Conservation (phyloP, 495 filamentous ascomycete genomes). For the Aspergillus ellipticus region DNA sequence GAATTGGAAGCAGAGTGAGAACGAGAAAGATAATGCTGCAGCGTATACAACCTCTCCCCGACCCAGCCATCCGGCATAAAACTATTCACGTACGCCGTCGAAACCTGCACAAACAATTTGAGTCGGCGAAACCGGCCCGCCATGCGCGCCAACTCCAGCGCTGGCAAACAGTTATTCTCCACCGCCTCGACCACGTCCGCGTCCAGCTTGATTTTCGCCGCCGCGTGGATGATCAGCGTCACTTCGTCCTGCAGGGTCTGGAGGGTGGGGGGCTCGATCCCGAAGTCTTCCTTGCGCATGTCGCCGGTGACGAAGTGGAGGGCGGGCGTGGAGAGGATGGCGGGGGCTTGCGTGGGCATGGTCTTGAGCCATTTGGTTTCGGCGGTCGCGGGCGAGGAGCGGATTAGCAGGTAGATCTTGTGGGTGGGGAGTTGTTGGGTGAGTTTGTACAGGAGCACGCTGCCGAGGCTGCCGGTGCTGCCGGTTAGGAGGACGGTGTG, state of each 20-base stretch:
- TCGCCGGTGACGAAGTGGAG: conserved; percentile 34
- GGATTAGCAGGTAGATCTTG: conserved; percentile 32
- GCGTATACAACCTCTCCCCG: conserved; percentile 24
- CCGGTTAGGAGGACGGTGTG: conserved; percentile 38
- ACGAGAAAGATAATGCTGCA: no score
- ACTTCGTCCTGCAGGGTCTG: conserved; percentile 24
- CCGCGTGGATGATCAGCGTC: conserved; percentile 37
- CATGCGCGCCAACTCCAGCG: conserved; percentile 31
- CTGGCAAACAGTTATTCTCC: conserved; percentile 35
- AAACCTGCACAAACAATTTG: conserved; percentile 34
- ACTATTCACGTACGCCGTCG: conserved; percentile 35
- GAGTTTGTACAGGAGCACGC: conserved; percentile 37
- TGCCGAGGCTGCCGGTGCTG: conserved; percentile 35
- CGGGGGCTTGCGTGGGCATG: conserved; percentile 31
- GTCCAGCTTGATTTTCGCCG: conserved; percentile 34
- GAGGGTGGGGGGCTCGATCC: conserved; percentile 20
- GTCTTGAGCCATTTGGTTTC: conserved; percentile 29
- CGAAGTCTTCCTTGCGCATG: conserved; percentile 26
- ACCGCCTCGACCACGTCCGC: conserved; percentile 29
- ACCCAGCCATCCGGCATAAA: conserved; percentile 36
- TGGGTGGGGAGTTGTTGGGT: conserved; percentile 32
- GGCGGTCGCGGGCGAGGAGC: conserved; percentile 23
- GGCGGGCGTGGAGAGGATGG: conserved; percentile 26
- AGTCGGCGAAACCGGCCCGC: conserved; percentile 27
- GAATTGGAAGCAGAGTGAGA: no score